These are phyloP conservation scores for Gigaspora rosea DNA, from an alignment of 192 early-diverging fungal species.

Conservation along the genomic window DNA sequence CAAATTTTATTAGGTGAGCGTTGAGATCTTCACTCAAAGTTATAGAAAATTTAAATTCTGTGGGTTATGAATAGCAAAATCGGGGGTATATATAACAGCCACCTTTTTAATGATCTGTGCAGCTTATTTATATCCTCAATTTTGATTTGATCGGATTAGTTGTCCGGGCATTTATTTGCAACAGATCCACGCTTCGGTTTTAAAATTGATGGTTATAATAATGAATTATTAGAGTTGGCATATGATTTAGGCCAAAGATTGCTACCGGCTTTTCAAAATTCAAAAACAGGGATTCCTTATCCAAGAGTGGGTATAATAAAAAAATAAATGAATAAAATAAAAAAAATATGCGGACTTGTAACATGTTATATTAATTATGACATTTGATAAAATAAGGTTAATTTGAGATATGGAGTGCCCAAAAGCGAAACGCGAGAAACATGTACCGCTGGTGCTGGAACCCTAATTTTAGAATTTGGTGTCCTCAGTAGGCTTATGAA, in stretches of 20 bases:
- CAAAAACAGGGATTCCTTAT: constrained; percentile 79
- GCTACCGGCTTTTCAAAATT: constrained; percentile 84
- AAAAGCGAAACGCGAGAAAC: constrained; percentile 69
- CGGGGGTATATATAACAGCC: too few species aligned
- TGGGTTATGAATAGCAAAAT: too few species aligned
- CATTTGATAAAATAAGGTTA: constrained; percentile 43
- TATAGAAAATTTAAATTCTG: too few species aligned
- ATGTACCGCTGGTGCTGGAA: constrained; percentile 89
- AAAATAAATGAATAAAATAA: too few species aligned
- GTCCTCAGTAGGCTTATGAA: constrained; percentile 84
- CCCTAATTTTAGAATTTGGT: constrained; percentile 91
- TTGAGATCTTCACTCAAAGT: too few species aligned
- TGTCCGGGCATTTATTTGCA: constrained; percentile 88
- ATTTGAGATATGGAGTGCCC: constrained; percentile 74
- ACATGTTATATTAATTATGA: neutral
- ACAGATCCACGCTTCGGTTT: constrained; percentile 62
- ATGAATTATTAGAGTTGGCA: constrained; percentile 79
- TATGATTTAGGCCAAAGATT: constrained; percentile 79
- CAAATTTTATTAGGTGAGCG: too few species aligned
- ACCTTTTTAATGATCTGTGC: neutral
- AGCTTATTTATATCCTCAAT: neutral
- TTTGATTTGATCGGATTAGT: constrained; percentile 32
- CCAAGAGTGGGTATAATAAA: constrained; percentile 59
- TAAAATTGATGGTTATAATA: constrained; percentile 67
- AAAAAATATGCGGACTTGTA: too few species aligned